Evolutionary conservation across 176 grass and related monocot genomes (phyloP).

Genomic region (Oryza punctata): DNA sequence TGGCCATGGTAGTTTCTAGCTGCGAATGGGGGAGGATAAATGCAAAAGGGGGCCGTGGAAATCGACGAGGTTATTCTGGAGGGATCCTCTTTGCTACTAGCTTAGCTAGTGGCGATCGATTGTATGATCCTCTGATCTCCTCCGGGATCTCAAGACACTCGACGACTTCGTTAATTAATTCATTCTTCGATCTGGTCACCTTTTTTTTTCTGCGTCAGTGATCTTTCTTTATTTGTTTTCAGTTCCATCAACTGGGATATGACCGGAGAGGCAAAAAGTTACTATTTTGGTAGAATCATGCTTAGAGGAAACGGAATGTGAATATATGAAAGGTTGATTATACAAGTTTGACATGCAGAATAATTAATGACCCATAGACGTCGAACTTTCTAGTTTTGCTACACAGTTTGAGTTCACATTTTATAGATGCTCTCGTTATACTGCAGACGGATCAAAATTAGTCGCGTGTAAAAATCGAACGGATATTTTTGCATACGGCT

Average conservation of each 20-base stretch:
- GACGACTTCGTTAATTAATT: not conserved
- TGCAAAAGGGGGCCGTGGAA: not conserved
- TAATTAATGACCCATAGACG: not conserved
- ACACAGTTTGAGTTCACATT: not conserved
- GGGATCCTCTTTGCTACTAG: not conserved
- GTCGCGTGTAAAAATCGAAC: no score
- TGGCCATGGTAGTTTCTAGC: not conserved
- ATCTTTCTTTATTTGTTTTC: not conserved
- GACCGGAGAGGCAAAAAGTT: not conserved
- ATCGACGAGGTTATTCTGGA: constrained; percentile 25
- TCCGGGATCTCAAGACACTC: not conserved
- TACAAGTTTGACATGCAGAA: not conserved
- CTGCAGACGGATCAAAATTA: no score
- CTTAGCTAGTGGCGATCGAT: not conserved
- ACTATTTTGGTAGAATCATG: not conserved
- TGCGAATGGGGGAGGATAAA: constrained; percentile 1
- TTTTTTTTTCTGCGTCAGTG: not conserved
- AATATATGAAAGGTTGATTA: not conserved
- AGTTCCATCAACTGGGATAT: not conserved
- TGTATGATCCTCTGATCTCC: not conserved
- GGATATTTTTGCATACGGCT: no score
- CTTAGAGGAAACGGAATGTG: not conserved
- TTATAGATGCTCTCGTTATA: no score
- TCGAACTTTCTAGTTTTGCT: not conserved
- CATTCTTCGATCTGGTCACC: not conserved